These are phyloP conservation scores for Fusarium solani-melongenae DNA, from an alignment of 2,329 filamentous ascomycete genomes.

Conservation along the genomic window DNA sequence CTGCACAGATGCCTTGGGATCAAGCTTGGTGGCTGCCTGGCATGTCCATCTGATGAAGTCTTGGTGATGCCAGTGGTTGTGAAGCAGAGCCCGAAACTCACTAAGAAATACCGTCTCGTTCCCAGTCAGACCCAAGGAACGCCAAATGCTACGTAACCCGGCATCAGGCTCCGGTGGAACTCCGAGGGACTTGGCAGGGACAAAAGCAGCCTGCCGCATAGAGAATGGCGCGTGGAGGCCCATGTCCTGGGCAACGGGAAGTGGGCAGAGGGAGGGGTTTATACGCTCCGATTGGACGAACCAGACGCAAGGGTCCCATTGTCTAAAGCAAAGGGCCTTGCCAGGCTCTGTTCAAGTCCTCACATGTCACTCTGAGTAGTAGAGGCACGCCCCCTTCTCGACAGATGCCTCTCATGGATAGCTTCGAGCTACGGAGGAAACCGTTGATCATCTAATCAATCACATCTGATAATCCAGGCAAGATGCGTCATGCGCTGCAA, in stretches of 20 bases:
- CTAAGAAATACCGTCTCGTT: not conserved
- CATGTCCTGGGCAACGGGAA: not conserved
- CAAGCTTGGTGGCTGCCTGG: not conserved
- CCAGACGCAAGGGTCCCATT: not conserved
- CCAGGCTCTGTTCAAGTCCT: not conserved
- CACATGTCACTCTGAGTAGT: not conserved
- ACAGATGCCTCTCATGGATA: not conserved
- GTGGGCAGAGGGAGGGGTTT: not conserved
- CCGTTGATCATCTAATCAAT: slow-evolving; percentile 40
- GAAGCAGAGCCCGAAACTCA: not conserved
- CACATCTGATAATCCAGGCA: slow-evolving; percentile 35
- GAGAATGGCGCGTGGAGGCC: not conserved
- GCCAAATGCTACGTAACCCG: slow-evolving; percentile 18
- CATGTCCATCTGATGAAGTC: slow-evolving; percentile 10
- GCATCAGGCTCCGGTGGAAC: slow-evolving; percentile 9
- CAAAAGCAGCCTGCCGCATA: not conserved
- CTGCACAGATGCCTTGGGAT: not conserved
- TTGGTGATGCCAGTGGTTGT: slow-evolving; percentile 26
- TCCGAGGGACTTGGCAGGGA: slow-evolving; percentile 2
- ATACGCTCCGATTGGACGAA: not conserved
- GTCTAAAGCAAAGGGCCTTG: not conserved
- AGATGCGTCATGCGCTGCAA: slow-evolving; percentile 12
- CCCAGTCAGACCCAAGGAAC: not conserved
- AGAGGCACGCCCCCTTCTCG: slow-evolving; percentile 16
- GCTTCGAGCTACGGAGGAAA: slow-evolving; percentile 33